Base-by-base conservation (phyloP, 768 basidiomycete genomes). In the Kwoniella shandongensis region DNA sequence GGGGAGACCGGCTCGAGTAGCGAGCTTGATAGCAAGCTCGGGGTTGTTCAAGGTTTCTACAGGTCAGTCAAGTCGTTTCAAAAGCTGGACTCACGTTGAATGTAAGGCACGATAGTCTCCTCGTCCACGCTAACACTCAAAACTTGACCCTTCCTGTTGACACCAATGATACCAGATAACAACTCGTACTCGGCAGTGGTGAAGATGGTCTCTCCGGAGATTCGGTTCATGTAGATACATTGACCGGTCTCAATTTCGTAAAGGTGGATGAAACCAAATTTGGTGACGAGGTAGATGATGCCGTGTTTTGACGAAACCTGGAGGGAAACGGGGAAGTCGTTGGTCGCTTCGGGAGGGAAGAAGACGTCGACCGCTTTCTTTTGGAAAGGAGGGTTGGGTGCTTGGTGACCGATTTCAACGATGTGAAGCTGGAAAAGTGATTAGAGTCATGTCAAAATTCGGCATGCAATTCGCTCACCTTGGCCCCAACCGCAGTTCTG, bases 151-250 rank as follows among this genome's bases (percentile, higher is more conserved):
- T 98, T 98, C 83, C 94, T 90, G 84, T 99, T 99, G 73, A 99
- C 92, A 65, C 94, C 94, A 62, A 99, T 91, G 77, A 99, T 96
- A 80, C 96, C 96, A 72, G 91, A 84, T 2, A 87, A 86, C 17
- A 86, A 84, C 76, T 97, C 93, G 72, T 97, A 91, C 71, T 97
- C 93, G 30, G 94, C 90, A 12, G 96, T 97, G 42, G 96, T 92
- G 75, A 99, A 99, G 75, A 99, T 98, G 30, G 96, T 98, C 80
- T 99, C 96, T 30, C 96, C 94, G 40, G 90, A 92, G 76, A 99
- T 99, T 64, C 96, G 88, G 83, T 99, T 99, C 96, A 99, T 99
- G 81, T 98, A 99, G 58, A 99, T 85, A 79, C 96, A 98, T 41
- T 90, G 87, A 55, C 93, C 96, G 8, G 91, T 84, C 78, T 99